Base-by-base conservation (phyloP, 163 green algal genomes). In the Chlorella variabilis region DNA sequence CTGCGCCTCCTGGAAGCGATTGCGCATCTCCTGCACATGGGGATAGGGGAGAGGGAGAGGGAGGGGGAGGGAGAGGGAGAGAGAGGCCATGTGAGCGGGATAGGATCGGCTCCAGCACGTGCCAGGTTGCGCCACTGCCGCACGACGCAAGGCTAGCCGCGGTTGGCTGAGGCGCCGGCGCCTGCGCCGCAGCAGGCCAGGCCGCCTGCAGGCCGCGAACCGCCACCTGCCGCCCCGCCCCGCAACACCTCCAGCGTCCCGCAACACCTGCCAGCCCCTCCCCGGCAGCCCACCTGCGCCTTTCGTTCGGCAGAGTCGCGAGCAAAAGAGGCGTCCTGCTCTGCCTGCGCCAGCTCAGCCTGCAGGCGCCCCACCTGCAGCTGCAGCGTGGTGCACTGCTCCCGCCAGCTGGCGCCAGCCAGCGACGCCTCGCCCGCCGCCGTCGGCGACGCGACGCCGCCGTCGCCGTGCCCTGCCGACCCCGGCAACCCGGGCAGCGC, bases 11-110 rank as follows among this genome's bases (percentile, higher is more conserved):
- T 29, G 62, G 29, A 85, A 80, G 6, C 78, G 71, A 20, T 45
- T 75, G 66, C 85, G 84, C 76, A 90, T 63, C 62, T 87, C 73
- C 73, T 86, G 42, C 77, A 62, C 4, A n/a, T n/a, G n/a, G n/a
- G n/a, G n/a, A n/a, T n/a, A n/a, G n/a, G n/a, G n/a, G n/a, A n/a
- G n/a, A n/a, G n/a, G n/a, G n/a, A n/a, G n/a, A n/a, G n/a, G n/a
- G n/a, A n/a, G n/a, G n/a, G n/a, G n/a, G n/a, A n/a, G n/a, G n/a
- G n/a, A n/a, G n/a, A n/a, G n/a, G n/a, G n/a, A n/a, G n/a, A n/a
- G n/a, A n/a, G n/a, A n/a, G n/a, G n/a, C n/a, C n/a, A n/a, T n/a
- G n/a, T n/a, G n/a, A n/a, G n/a, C n/a, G n/a, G n/a, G n/a, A n/a
- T n/a, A n/a, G n/a, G n/a, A n/a, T n/a, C n/a, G n/a, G n/a, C n/a